A percentile compares a stretch with the other conserved stretches of the same genome.
Evolutionary conservation across 1,139 yeast genomes (phyloP).

Genomic region (Pneumocystis carinii): DNA sequence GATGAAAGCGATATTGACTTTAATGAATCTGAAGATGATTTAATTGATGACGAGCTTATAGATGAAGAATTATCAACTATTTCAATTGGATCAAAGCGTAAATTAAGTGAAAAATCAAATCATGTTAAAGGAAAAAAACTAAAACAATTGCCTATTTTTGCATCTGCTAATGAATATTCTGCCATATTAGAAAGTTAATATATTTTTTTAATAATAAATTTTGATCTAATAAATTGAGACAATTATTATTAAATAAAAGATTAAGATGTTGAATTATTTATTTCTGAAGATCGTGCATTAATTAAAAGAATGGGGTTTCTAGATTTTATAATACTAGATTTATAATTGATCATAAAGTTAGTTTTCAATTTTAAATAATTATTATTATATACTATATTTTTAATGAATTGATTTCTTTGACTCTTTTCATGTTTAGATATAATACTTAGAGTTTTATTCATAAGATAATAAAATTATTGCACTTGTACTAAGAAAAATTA

Average conservation of each 20-base stretch:
- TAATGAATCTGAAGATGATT: conserved; percentile 19
- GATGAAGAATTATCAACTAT: conserved; percentile 16
- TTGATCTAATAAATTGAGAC: not conserved
- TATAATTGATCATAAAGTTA: not conserved
- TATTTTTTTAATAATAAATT: not conserved
- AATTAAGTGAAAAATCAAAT: conserved; percentile 20
- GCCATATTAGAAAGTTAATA: conserved; percentile 32
- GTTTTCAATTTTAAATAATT: not conserved
- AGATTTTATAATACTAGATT: not conserved
- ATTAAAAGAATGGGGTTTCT: not conserved
- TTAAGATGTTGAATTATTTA: not conserved
- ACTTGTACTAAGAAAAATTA: no score
- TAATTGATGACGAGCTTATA: conserved; percentile 16
- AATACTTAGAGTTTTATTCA: no score
- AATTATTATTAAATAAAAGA: not conserved
- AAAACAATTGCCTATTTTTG: conserved; percentile 67
- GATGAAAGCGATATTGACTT: conserved; percentile 18
- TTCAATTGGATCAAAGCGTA: conserved; percentile 10
- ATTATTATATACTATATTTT: not conserved
- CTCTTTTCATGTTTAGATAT: no score
- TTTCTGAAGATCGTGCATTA: no score
- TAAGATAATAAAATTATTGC: no score
- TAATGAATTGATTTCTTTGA: not conserved
- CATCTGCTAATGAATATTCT: conserved; percentile 80
- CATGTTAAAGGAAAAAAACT: conserved; percentile 40